These are phyloP conservation scores for Sextonia rubra DNA, from an alignment of 164 flowering plant species.

Conservation along the genomic window DNA sequence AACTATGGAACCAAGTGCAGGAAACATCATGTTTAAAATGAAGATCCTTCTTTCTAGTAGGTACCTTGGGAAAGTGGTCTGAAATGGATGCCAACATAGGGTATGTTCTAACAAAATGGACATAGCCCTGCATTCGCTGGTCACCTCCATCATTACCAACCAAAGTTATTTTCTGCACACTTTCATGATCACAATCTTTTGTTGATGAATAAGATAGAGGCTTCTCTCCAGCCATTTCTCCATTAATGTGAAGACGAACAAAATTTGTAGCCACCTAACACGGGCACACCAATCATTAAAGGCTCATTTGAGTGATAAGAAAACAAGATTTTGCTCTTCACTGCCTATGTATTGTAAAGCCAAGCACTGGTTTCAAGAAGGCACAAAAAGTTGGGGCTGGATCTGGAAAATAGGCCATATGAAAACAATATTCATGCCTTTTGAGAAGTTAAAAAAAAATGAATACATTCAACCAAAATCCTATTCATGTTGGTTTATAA, in stretches of 20 bases:
- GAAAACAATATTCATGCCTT: not conserved
- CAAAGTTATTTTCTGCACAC: conserved; percentile 30
- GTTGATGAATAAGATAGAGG: conserved; percentile 25
- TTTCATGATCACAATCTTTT: conserved; percentile 20
- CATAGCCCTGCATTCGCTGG: conserved; percentile 41
- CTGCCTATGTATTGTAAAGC: too few species aligned
- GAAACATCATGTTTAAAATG: too few species aligned
- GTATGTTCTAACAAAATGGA: conserved; percentile 40
- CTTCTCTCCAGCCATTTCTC: conserved; percentile 62
- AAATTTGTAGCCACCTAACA: conserved; percentile 41
- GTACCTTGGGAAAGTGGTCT: conserved; percentile 52
- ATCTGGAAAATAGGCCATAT: not conserved
- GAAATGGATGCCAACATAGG: conserved; percentile 33
- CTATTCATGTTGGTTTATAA: not conserved
- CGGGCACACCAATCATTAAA: conserved; percentile 1
- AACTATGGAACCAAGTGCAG: not conserved
- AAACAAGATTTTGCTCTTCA: not conserved
- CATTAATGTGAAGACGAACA: conserved; percentile 56
- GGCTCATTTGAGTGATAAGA: not conserved
- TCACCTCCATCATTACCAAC: conserved; percentile 29
- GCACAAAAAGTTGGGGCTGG: not conserved
- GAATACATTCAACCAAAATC: not conserved
- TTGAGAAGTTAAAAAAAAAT: too few species aligned
- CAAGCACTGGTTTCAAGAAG: not conserved
- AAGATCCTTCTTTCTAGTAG: not conserved